Conservation (phyloP, 2,329 filamentous ascomycete genomes). For the Graphilbum fragrans region DNA sequence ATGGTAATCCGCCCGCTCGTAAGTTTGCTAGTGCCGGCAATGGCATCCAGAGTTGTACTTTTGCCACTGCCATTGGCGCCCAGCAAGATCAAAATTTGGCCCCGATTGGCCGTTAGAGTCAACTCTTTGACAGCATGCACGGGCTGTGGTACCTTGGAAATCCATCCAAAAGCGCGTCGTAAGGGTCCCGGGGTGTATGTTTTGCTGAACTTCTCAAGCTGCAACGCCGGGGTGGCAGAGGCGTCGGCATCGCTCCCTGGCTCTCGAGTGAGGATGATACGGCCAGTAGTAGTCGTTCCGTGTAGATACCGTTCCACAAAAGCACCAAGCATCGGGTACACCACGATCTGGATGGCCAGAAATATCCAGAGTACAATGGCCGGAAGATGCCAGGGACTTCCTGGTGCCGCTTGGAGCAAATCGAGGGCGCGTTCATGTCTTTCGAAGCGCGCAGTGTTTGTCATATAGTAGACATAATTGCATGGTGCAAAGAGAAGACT, state of each 20-base stretch:
- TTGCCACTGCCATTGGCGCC: slow-evolving; percentile 89
- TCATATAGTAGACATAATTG: slow-evolving; percentile 73
- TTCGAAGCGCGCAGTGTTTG: slow-evolving; percentile 68
- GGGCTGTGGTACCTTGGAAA: slow-evolving; percentile 40
- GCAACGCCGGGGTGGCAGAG: slow-evolving; percentile 41
- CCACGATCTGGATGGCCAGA: slow-evolving; percentile 62
- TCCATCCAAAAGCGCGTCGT: slow-evolving; percentile 35
- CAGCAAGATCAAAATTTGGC: slow-evolving; percentile 75
- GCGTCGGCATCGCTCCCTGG: slow-evolving; percentile 16
- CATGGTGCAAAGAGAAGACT: slow-evolving; percentile 75
- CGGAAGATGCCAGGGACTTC: slow-evolving; percentile 54
- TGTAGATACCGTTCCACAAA: slow-evolving; percentile 63
- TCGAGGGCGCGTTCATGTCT: slow-evolving; percentile 45
- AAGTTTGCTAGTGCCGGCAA: slow-evolving; percentile 69
- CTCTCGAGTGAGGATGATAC: slow-evolving; percentile 31
- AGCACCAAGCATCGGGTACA: slow-evolving; percentile 65
- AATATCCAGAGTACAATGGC: slow-evolving; percentile 72
- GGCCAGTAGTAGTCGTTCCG: slow-evolving; percentile 55
- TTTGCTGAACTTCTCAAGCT: slow-evolving; percentile 64
- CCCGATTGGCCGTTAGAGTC: slow-evolving; percentile 57
- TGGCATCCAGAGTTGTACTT: slow-evolving; percentile 77
- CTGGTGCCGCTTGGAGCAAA: slow-evolving; percentile 48
- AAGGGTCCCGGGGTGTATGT: slow-evolving; percentile 58
- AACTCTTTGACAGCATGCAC: slow-evolving; percentile 72
- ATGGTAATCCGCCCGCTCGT: slow-evolving; percentile 68